A percentile compares a stretch with the other conserved stretches of the same genome.
These are phyloP conservation scores for Colletotrichum spinosum DNA, from an alignment of 2,329 filamentous ascomycete genomes.

Conservation along the genomic window DNA sequence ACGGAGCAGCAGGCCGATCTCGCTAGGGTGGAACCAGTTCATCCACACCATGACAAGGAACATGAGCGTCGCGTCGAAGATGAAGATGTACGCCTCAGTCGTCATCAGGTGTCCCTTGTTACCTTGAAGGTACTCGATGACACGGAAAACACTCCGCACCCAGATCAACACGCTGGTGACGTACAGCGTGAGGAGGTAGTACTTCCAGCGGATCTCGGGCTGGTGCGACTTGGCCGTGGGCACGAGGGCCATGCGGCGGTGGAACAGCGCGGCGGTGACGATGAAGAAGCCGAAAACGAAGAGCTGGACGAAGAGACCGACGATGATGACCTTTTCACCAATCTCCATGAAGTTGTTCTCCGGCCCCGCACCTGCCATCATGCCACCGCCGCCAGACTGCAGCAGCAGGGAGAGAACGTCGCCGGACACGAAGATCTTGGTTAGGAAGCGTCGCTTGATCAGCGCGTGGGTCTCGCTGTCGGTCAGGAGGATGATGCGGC, in stretches of 20 bases:
- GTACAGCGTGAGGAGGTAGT: slow-evolving; percentile 47
- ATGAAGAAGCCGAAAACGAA: slow-evolving; percentile 65
- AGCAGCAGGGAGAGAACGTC: slow-evolving; percentile 60
- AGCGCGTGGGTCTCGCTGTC: slow-evolving; percentile 54
- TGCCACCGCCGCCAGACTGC: slow-evolving; percentile 42
- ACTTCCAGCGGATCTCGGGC: slow-evolving; percentile 43
- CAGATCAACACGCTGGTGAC: slow-evolving; percentile 53
- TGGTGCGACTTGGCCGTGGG: slow-evolving; percentile 39
- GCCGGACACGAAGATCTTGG: slow-evolving; percentile 62
- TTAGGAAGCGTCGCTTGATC: slow-evolving; percentile 57
- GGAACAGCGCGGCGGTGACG: slow-evolving; percentile 56
- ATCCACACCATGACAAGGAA: slow-evolving; percentile 49
- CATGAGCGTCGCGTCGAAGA: slow-evolving; percentile 59
- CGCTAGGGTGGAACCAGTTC: slow-evolving; percentile 37
- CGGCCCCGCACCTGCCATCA: slow-evolving; percentile 29
- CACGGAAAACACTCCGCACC: slow-evolving; percentile 57
- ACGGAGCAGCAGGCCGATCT: slow-evolving; percentile 31
- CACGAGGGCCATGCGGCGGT: slow-evolving; percentile 43
- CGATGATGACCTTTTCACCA: slow-evolving; percentile 61
- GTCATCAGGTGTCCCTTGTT: slow-evolving; percentile 53
- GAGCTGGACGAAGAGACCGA: slow-evolving; percentile 66
- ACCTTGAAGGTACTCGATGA: slow-evolving; percentile 60
- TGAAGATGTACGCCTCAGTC: slow-evolving; percentile 55
- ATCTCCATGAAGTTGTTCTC: slow-evolving; percentile 36
- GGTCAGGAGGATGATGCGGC: slow-evolving; percentile 52